These are phyloP conservation scores for Stenogyne calaminthoides DNA, from an alignment of 305 asterid species.

Conservation along the genomic window DNA sequence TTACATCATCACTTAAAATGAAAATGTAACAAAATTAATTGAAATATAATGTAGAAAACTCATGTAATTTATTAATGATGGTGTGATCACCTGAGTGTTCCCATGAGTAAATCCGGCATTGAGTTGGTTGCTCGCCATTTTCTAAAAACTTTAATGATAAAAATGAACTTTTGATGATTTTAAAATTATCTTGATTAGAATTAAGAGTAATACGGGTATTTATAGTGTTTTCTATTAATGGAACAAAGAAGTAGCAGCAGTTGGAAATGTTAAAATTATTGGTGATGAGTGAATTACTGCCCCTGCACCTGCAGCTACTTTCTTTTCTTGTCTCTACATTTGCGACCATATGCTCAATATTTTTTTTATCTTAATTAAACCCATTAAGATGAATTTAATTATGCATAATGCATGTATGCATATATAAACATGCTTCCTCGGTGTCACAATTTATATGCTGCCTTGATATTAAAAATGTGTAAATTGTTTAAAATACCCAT, in stretches of 20 bases:
- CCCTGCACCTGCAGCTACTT: conserved; percentile 26
- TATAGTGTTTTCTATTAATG: conserved; percentile 24
- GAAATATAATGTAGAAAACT: too few relatives aligned
- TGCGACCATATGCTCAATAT: neutral
- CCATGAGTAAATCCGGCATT: conserved; percentile 53
- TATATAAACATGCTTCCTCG: too few relatives aligned
- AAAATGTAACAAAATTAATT: too few relatives aligned
- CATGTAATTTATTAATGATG: neutral
- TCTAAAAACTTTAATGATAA: neutral
- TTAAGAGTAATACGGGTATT: conserved; percentile 3
- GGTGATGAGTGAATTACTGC: conserved; percentile 38
- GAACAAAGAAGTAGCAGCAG: too few relatives aligned
- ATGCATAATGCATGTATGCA: too few relatives aligned
- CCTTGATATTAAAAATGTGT: too few relatives aligned
- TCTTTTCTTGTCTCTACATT: conserved; percentile 13
- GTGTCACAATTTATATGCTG: too few relatives aligned
- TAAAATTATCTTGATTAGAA: neutral
- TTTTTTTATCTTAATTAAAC: too few relatives aligned
- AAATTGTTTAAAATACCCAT: too few relatives aligned
- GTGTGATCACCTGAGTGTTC: conserved; percentile 43
- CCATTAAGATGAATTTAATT: too few relatives aligned
- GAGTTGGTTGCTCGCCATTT: conserved; percentile 60
- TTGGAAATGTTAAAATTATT: conserved; percentile 7
- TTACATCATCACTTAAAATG: too few relatives aligned
- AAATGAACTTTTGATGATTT: conserved; percentile 5